A percentile compares a stretch with the other conserved stretches of the same genome.
These are phyloP conservation scores for Apophysomyces trapeziformis DNA, from an alignment of 371 early-diverging fungal genomes.

Conservation along the genomic window DNA sequence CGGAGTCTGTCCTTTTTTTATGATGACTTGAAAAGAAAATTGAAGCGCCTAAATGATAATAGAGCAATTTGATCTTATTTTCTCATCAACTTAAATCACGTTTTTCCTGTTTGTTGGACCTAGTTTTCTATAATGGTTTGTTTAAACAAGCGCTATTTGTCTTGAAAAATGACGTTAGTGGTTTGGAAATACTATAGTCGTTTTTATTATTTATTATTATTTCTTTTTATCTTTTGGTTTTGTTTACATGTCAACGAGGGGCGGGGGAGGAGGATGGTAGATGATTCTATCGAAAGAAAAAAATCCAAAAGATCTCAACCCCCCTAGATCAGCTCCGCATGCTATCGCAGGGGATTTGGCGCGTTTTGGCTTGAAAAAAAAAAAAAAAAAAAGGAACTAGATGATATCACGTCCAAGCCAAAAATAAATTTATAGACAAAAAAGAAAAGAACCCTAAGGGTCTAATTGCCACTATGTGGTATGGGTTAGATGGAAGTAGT, in stretches of 20 bases:
- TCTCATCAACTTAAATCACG: too few species aligned
- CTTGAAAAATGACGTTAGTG: neutral
- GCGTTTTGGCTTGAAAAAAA: neutral
- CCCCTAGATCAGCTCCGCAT: neutral
- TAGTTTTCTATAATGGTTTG: too few species aligned
- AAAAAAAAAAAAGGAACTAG: neutral
- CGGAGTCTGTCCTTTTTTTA: too few species aligned
- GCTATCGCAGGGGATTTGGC: neutral
- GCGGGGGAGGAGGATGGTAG: neutral
- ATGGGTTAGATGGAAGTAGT: neutral
- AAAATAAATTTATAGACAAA: neutral
- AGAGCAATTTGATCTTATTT: too few species aligned
- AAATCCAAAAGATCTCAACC: neutral
- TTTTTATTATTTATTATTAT: neutral
- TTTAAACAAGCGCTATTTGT: too few species aligned
- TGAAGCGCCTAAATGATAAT: too few species aligned
- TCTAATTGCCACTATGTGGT: neutral
- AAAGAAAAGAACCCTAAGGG: constrained; percentile 6
- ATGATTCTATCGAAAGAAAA: constrained; percentile 1
- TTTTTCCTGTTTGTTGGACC: too few species aligned
- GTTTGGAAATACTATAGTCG: neutral
- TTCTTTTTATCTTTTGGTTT: neutral
- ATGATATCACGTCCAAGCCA: neutral
- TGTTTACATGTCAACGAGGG: constrained; percentile 7
- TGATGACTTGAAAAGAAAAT: too few species aligned